phyloP scores from a whole-genome alignment of 176 grass and related monocot species.

The Aegilops tauschii region DNA sequence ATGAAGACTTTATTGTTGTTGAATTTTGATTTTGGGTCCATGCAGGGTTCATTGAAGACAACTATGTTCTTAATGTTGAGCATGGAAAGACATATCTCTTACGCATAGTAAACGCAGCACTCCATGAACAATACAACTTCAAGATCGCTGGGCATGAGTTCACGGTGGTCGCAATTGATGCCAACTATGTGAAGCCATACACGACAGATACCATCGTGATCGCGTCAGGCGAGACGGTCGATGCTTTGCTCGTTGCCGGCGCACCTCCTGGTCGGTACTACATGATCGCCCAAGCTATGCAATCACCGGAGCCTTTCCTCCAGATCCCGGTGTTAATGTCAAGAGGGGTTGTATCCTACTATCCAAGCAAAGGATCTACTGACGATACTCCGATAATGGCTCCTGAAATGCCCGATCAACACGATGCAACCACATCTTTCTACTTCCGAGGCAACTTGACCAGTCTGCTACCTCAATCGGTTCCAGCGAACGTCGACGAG shows the following conservation, averaged over 20 bases:
- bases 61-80: not conserved
- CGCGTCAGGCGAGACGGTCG: not conserved
- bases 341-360: not conserved
- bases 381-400: not conserved
- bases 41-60: not conserved
- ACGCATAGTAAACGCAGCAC: not conserved
- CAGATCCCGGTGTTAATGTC: not conserved
- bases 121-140: not conserved
- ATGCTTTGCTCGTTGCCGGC: not conserved
- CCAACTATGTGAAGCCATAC: not conserved
- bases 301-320: not conserved
- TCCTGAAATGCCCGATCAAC: not conserved
- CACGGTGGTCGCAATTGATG: not conserved
- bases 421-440: not conserved
- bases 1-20: too few relatives aligned
- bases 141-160: not conserved
- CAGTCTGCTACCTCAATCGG: not conserved
- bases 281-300: not conserved
- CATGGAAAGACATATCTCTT: not conserved
- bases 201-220: not conserved
- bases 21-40: not conserved
- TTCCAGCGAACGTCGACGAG: not conserved
- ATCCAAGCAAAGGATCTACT: too few relatives aligned
- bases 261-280: not conserved
- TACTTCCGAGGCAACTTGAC: constrained; percentile 19